Evolutionary conservation across 192 early-diverging fungal species (phyloP), one percentile per base, ranked within the genome.

Genomic region (Podochytrium sp.): DNA sequence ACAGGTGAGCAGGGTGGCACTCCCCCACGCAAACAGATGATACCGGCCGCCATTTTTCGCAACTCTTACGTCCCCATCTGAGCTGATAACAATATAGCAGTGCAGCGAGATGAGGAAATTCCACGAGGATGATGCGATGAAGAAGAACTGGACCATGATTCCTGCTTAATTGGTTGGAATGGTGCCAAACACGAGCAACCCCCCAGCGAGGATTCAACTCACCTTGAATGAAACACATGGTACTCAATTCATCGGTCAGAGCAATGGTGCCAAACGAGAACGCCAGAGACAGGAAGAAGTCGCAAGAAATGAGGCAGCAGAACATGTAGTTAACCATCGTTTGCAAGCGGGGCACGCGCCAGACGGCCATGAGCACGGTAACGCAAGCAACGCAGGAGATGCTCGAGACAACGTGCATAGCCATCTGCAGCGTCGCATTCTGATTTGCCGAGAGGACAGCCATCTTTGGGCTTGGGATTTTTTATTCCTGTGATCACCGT

Each of bases 321-420:
- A 65, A 47, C 20, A 65, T 40, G 12, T 14, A 16, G 29, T 65
- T 65, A n/a, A 65, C n/a, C 12, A 29, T 49, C n/a, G 63, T 65
- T 4, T 65, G 63, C 40, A 65, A 42, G 12, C 29, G 38, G 0
- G 1, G 20, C 25, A 14, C 18, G 29, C 63, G 2, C 7, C 20
- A 65, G 20, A 65, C 6, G 0, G 38, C 25, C 38, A 47, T 29
- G 14, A 65, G 47, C 2, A 65, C 63, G 1, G 63, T 42, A 6
- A 65, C 4, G 29, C 63, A 65, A 27, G 63, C 63, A 7, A 65
- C 41, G 20, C 41, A n/a, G 40, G 63, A 65, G n/a, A 65, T 5
- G 4, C 4, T 16, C 7, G 7, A 25, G 14, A 47, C 34, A 5
- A 41, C 29, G 38, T 65, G 63, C 63, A 65, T 65, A 5, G 23